Evolutionary conservation across 345 rosid genomes (phyloP).

Genomic region (Heritiera littoralis): DNA sequence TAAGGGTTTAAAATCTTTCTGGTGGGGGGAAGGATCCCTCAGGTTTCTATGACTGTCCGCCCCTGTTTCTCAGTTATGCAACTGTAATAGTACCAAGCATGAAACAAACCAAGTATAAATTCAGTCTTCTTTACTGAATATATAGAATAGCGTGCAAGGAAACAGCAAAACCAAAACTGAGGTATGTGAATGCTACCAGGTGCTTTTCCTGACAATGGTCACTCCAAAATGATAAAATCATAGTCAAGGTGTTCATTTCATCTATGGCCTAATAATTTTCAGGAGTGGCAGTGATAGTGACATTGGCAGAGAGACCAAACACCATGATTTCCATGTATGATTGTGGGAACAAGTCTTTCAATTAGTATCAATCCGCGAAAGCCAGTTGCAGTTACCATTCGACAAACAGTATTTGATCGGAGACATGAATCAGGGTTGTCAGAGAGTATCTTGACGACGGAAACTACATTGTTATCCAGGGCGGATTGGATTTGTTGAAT

Average conservation of each 20-base stretch:
- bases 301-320: no score
- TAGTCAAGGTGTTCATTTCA: background rate
- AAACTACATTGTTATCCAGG: conserved; percentile 5
- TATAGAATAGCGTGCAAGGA: background rate
- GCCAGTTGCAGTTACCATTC: conserved; percentile 37
- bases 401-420: conserved; percentile 18
- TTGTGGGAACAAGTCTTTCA: background rate
- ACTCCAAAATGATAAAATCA: background rate
- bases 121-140: no score
- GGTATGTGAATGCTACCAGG: background rate
- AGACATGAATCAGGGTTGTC: conserved; percentile 11
- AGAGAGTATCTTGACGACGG: conserved; percentile 13
- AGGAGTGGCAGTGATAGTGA: background rate
- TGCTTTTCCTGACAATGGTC: background rate
- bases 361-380: conserved; percentile 28
- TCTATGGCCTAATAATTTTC: background rate
- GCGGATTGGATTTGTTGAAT: conserved; percentile 1
- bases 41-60: no score
- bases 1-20: no score
- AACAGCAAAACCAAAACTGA: background rate
- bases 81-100: no score
- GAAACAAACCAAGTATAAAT: no score
- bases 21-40: no score
- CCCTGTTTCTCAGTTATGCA: no score
- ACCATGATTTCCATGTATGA: background rate